Conservation (phyloP, 2,329 filamentous ascomycete genomes). For the Juglanconis juglandina region DNA sequence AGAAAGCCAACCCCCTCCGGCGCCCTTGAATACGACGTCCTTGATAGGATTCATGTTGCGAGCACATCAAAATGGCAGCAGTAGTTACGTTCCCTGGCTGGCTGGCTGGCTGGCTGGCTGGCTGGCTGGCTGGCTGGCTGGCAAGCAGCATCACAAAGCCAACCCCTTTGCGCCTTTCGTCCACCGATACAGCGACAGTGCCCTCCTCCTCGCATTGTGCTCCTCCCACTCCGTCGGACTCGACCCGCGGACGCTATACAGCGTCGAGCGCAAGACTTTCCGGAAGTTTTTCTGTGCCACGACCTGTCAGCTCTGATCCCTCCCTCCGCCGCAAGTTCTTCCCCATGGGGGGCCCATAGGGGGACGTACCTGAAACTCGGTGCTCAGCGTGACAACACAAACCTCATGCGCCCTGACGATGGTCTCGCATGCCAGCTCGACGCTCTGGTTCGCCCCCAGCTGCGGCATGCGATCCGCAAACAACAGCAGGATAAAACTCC, state of each 20-base stretch:
- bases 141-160: conserved; percentile 23
- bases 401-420: conserved; percentile 50
- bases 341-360: not conserved
- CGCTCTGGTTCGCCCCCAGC: conserved; percentile 41
- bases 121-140: not conserved
- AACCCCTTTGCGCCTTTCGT: conserved; percentile 36
- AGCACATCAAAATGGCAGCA: no score
- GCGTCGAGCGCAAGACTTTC: conserved; percentile 47
- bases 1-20: no score
- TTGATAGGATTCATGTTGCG: no score
- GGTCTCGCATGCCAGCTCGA: conserved; percentile 46
- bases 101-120: no score
- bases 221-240: conserved; percentile 39
- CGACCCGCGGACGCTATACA: conserved; percentile 43
- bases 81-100: no score
- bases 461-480: conserved; percentile 49
- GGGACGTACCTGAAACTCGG: conserved; percentile 43
- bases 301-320: not conserved
- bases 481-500: conserved; percentile 46
- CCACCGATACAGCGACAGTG: conserved; percentile 53
- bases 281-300: conserved; percentile 48
- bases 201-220: conserved; percentile 42
- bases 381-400: conserved; percentile 47
- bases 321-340: not conserved
- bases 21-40: no score